Conservation (phyloP, 2,329 filamentous ascomycete species). For the Neonectria coccinea region DNA sequence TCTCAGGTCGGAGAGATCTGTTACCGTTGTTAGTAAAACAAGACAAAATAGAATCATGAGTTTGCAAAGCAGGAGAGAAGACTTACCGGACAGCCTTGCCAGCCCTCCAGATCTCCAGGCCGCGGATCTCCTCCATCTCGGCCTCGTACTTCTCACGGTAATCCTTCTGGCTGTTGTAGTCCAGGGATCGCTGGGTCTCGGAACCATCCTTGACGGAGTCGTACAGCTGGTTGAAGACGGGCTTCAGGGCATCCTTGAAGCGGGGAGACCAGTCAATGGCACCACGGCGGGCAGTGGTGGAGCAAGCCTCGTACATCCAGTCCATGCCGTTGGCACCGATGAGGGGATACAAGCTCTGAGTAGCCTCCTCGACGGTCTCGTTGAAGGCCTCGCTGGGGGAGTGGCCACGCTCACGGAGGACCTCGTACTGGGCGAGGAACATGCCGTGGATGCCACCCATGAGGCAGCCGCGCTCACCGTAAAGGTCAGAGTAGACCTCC, state of each 20-base stretch:
- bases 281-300: conserved; percentile 96
- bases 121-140: conserved; percentile 98
- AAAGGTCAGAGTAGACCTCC: conserved; percentile 99
- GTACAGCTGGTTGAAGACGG: conserved; percentile 98
- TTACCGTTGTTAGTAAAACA: conserved; percentile 37
- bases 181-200: conserved; percentile 95
- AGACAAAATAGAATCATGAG: background rate
- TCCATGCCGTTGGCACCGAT: conserved; percentile 99
- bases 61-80: background rate
- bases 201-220: conserved; percentile 89
- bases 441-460: conserved; percentile 99
- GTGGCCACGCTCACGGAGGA: conserved; percentile 98
- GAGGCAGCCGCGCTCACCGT: conserved; percentile 99
- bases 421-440: conserved; percentile 99
- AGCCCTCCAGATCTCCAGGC: conserved; percentile 98
- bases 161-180: conserved; percentile 95
- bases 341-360: conserved; percentile 96
- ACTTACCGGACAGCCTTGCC: conserved; percentile 93
- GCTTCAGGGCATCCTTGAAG: conserved; percentile 99
- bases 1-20: conserved; percentile 85
- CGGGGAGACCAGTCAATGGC: conserved; percentile 98
- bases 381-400: conserved; percentile 99
- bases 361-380: conserved; percentile 99
- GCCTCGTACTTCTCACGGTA: conserved; percentile 98
- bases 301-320: conserved; percentile 99